Percentiles rank a stretch among this genome's conserved stretches.
phyloP scores from a whole-genome alignment of 345 rosid genomes.

The Hevea brasiliensis region DNA sequence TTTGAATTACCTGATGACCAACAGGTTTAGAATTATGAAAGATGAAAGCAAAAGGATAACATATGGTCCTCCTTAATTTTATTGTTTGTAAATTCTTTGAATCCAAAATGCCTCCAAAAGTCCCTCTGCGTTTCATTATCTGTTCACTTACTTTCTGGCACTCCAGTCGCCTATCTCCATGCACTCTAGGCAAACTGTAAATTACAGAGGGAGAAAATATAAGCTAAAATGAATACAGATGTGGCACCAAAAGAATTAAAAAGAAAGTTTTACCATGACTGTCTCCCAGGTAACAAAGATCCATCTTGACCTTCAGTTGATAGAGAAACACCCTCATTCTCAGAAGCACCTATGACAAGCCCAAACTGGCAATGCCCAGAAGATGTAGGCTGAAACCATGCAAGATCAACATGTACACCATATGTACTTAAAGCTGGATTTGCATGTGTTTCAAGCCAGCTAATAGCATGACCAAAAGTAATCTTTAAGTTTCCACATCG shows the following conservation, averaged over 20 bases:
- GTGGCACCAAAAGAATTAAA: conserved; percentile 5
- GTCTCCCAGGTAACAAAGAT: conserved; percentile 33
- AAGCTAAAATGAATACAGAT: conserved; percentile 4
- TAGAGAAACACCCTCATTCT: conserved; percentile 31
- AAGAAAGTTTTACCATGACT: conserved; percentile 44
- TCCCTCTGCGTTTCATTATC: conserved; percentile 34
- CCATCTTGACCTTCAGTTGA: conserved; percentile 35
- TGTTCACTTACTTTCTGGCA: conserved; percentile 34
- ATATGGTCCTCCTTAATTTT: conserved; percentile 51
- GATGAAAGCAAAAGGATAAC: conserved; percentile 58
- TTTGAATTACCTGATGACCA: conserved; percentile 78
- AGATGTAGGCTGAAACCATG: conserved; percentile 79
- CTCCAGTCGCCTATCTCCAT: conserved; percentile 27
- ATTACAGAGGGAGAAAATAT: background rate
- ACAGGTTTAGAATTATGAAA: conserved; percentile 72
- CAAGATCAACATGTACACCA: conserved; percentile 66
- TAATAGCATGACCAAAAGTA: conserved; percentile 61
- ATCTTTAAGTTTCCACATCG: conserved; percentile 61
- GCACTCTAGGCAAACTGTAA: conserved; percentile 39
- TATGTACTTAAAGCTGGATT: conserved; percentile 68
- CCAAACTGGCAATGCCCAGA: conserved; percentile 83
- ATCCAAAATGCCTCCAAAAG: conserved; percentile 65
- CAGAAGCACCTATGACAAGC: conserved; percentile 48
- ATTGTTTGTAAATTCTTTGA: conserved; percentile 61
- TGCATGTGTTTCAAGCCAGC: conserved; percentile 95